phyloP scores from a whole-genome alignment of 805 yeast species.

The Candida peoriensis region DNA sequence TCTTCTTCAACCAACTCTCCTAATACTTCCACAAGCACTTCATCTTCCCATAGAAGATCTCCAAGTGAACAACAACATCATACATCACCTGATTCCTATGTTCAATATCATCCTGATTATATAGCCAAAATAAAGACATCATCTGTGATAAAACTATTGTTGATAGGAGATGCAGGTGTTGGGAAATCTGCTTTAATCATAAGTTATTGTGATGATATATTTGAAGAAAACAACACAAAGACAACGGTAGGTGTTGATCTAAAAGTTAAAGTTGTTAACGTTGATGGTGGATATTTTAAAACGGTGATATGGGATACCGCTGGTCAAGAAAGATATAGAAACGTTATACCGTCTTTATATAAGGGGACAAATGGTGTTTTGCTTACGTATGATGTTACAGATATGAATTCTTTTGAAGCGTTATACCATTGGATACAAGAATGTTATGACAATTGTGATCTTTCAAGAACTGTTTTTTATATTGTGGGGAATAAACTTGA shows the following conservation, averaged over 20 bases:
- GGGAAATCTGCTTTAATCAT: slow-evolving; percentile 44
- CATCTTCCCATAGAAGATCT: slow-evolving; percentile 7
- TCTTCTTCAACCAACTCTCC: too few species aligned
- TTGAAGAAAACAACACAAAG: slow-evolving; percentile 29
- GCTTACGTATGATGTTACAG: slow-evolving; percentile 40
- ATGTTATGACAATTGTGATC: slow-evolving; percentile 31
- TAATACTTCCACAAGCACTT: too few species aligned
- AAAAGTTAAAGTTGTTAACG: slow-evolving; percentile 37
- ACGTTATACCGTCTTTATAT: slow-evolving; percentile 40
- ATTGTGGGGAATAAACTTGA: slow-evolving; percentile 44
- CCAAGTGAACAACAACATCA: slow-evolving; percentile 13
- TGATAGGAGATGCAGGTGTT: slow-evolving; percentile 43
- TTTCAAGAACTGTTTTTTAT: slow-evolving; percentile 31
- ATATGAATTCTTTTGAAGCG: slow-evolving; percentile 30
- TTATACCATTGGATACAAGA: slow-evolving; percentile 39
- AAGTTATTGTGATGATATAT: slow-evolving; percentile 35
- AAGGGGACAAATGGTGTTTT: slow-evolving; percentile 43
- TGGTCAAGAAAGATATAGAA: slow-evolving; percentile 44
- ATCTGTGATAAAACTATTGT: slow-evolving; percentile 30
- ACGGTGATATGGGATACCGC: slow-evolving; percentile 47
- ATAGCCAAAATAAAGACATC: slow-evolving; percentile 13
- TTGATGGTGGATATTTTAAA: slow-evolving; percentile 39
- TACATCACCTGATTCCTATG: slow-evolving; percentile 10
- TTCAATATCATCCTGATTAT: slow-evolving; percentile 18
- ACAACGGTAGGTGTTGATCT: slow-evolving; percentile 45